Evolutionary conservation across 1,284 basidiomycete genomes (phyloP).

Genomic region (Boletus sp.): DNA sequence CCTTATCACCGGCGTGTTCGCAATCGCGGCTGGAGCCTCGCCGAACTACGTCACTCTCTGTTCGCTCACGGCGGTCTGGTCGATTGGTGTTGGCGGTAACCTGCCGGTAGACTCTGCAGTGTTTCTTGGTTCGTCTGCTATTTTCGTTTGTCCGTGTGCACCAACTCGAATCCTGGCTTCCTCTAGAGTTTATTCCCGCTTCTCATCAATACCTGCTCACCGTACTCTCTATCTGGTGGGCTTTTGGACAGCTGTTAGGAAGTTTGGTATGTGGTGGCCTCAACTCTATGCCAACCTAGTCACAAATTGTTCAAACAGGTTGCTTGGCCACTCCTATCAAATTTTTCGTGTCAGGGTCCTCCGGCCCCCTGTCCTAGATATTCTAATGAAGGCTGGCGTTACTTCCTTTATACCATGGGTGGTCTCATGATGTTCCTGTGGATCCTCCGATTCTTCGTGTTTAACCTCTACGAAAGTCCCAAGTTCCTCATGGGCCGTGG

Average conservation of each 20-base stretch:
- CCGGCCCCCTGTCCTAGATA: constrained; percentile 40
- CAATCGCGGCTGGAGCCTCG: constrained; percentile 55
- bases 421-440: constrained; percentile 62
- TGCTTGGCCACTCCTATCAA: constrained; percentile 63
- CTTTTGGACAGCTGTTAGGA: constrained; percentile 55
- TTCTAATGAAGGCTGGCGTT: constrained; percentile 71
- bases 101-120: constrained; percentile 77
- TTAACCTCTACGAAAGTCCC: constrained; percentile 72
- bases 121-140: constrained; percentile 54
- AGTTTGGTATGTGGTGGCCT: constrained; percentile 43
- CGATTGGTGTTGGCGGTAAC: constrained; percentile 68
- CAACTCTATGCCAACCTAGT: not conserved
- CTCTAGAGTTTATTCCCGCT: constrained; percentile 57
- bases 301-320: constrained; percentile 34
- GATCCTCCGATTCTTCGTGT: constrained; percentile 66
- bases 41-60: constrained; percentile 50
- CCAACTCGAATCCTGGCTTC: not conserved
- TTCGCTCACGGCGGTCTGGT: constrained; percentile 53
- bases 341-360: constrained; percentile 52
- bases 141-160: not conserved
- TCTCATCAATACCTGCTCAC: constrained; percentile 63
- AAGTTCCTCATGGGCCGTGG: constrained; percentile 75
- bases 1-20: constrained; percentile 67
- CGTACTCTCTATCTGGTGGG: constrained; percentile 64
- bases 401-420: constrained; percentile 60